Evolutionary conservation across 176 grass and related monocot genomes (phyloP), one percentile per base, ranked within the genome.

Genomic region (Aechmea fasciata): DNA sequence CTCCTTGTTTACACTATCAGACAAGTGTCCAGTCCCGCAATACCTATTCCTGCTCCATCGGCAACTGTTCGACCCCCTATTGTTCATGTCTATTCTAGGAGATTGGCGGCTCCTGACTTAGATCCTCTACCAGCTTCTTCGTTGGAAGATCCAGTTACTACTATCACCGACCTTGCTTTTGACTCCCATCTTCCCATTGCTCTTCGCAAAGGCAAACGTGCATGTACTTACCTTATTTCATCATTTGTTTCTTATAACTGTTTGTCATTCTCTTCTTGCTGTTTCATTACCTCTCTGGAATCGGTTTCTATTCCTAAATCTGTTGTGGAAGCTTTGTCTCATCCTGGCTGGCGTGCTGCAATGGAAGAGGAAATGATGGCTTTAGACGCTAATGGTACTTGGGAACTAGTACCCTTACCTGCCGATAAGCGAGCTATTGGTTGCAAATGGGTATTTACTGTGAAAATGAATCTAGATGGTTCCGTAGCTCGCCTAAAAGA

Each of bases 321-420:
- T 52, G 17, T 52, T 10, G 3, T 11, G 10, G 68, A 70, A 13
- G 68, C 49, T 9, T 49, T 70, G 8, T 52, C 14, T 11, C 68
- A 70, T 70, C 48, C 17, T 24, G 48, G 68, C 11, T 70, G 68
- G 49, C n/a, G 15, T 6, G 3, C 23, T 5, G 68, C 49, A 10
- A 70, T 70, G 68, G 23, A 49, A 11, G 68, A 70, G 6, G 68
- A 70, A 17, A 70, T 70, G 48, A 0, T 9, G 3, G 68, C 68
- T 11, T 24, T 70, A n/a, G 6, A 52, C 0, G 1, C 9, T 22
- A 70, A 70, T 52, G 11, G 52, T 2, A 70, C 49, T 23, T 70
- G 48, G 68, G 12, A 15, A 13, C 50, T 55, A 2, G 11, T 52
- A 15, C 69, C 19, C 11, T 15, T 3, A 9, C 19, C 11, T 20